Base-by-base conservation (phyloP, 208 protist species). In the Crithidia acanthocephali region DNA sequence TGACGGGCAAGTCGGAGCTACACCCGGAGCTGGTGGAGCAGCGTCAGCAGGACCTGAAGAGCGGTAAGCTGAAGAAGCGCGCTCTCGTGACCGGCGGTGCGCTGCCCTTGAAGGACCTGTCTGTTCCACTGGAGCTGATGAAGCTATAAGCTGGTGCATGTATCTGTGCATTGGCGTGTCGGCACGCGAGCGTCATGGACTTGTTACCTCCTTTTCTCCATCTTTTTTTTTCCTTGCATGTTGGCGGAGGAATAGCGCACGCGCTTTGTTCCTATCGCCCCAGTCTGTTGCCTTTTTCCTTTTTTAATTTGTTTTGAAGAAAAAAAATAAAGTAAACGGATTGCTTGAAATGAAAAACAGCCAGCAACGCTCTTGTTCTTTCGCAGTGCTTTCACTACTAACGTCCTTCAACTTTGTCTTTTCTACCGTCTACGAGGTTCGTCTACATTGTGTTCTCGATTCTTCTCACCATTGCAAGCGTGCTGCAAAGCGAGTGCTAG, bases 81-180 rank as follows among this genome's bases (percentile, higher is more conserved):
- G 48, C 45, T 1, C 58, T 88, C 16, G 69, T 87, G n/a, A 72
- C 51, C 18, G 83, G 83, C 35, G 76, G 76, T 20, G 18, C 33
- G 6, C 28, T 87, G 20, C 86, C 86, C 0, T 44, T 90, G 50
- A 88, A 84, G 48, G 80, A 93, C 60, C 70, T 88, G 16, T 83
- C 74, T n/a, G 66, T 80, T 28, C 80, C 82, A 1, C 69, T 93
- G 4, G 72, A 90, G 55, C 20, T 79, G 0, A 83, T 93, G 82
- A 84, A 80, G 20, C 67, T 92, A 2, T 91, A 64, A 42, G 4
- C 2, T 16, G 10, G 23, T 10, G 30, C 23, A 22, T 58, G 4
- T n/a, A 16, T 20, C 7, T 16, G 9, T 40, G 35, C 30, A 30
- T 50, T 50, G 9, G 25, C 25, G 6, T 3, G 15, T 16, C 25